These are phyloP conservation scores for Ophiocordyceps camponoti-rufipedis DNA, from an alignment of 2,329 filamentous ascomycete genomes.

Conservation along the genomic window DNA sequence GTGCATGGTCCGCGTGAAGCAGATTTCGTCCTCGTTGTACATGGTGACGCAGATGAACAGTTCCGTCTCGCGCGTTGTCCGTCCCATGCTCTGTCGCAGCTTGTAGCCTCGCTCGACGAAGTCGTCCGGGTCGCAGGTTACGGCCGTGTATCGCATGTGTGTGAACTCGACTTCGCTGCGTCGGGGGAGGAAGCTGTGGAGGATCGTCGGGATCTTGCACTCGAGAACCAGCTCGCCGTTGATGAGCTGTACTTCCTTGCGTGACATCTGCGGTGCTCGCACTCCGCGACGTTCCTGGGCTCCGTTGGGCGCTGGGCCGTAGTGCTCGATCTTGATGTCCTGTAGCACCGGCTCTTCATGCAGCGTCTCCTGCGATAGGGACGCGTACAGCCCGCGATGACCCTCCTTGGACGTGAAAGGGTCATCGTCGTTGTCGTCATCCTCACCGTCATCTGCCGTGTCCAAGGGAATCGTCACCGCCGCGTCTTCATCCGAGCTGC, in stretches of 20 bases:
- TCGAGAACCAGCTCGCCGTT: slow-evolving; percentile 95
- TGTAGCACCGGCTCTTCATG: slow-evolving; percentile 22
- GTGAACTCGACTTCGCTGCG: slow-evolving; percentile 93
- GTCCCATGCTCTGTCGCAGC: slow-evolving; percentile 75
- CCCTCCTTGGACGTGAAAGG: slow-evolving; percentile 49
- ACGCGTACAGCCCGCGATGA: slow-evolving; percentile 37
- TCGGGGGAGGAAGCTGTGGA: slow-evolving; percentile 90
- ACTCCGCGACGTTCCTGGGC: slow-evolving; percentile 79
- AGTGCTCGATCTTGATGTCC: slow-evolving; percentile 51
- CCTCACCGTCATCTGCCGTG: slow-evolving; percentile 40
- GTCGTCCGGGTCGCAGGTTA: slow-evolving; percentile 94
- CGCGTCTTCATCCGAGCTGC: slow-evolving; percentile 39
- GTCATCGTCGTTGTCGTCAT: slow-evolving; percentile 31
- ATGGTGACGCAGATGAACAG: slow-evolving; percentile 94
- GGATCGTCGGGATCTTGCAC: slow-evolving; percentile 96
- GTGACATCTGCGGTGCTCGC: slow-evolving; percentile 70
- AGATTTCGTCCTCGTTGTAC: slow-evolving; percentile 97
- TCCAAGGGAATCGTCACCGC: slow-evolving; percentile 55
- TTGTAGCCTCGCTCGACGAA: slow-evolving; percentile 82
- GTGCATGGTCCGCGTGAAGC: slow-evolving; percentile 96
- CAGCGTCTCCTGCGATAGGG: slow-evolving; percentile 33
- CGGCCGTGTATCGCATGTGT: slow-evolving; percentile 95
- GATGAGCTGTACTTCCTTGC: slow-evolving; percentile 88
- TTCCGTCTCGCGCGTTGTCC: slow-evolving; percentile 74
- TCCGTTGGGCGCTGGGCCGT: slow-evolving; percentile 72